These are phyloP conservation scores for Conoideocrella luteorostrata DNA, from an alignment of 2,329 filamentous ascomycete species.

Conservation along the genomic window DNA sequence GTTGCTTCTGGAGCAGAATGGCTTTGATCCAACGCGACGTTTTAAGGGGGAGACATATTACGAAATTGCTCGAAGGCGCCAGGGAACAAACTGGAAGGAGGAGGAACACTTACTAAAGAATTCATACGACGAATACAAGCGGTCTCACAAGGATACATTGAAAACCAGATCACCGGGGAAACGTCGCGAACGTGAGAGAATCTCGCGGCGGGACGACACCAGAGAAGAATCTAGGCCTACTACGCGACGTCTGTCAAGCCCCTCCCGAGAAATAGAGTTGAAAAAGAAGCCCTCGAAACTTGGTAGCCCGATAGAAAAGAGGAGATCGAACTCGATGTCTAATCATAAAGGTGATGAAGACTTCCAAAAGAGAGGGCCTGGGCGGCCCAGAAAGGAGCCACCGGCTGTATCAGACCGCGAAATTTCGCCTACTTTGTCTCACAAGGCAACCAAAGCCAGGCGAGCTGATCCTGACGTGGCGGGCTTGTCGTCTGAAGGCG, in stretches of 20 bases:
- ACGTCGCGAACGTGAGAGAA: constrained; percentile 35
- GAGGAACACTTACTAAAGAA: constrained; percentile 77
- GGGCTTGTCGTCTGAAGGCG: constrained; percentile 49
- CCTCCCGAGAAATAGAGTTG: constrained; percentile 36
- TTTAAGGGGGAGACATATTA: constrained; percentile 76
- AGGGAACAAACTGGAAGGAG: constrained; percentile 83
- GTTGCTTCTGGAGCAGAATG: constrained; percentile 66
- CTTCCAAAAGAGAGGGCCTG: constrained; percentile 44
- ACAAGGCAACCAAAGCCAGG: constrained; percentile 45
- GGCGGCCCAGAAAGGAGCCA: constrained; percentile 49
- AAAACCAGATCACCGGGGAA: constrained; percentile 45
- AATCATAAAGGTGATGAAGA: constrained; percentile 40
- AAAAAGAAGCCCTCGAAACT: constrained; percentile 38
- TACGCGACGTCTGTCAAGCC: constrained; percentile 44
- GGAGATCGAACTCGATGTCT: constrained; percentile 35
- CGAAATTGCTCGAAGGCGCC: constrained; percentile 76
- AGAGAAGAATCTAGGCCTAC: constrained; percentile 37
- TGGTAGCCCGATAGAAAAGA: constrained; percentile 44
- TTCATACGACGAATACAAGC: constrained; percentile 61
- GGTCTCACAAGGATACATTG: constrained; percentile 38
- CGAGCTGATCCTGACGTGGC: constrained; percentile 48
- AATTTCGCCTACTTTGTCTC: constrained; percentile 38
- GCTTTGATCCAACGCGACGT: constrained; percentile 76
- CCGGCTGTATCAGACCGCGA: constrained; percentile 48
- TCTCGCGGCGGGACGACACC: constrained; percentile 34